phyloP scores from a whole-genome alignment of 2,329 filamentous ascomycete genomes.

The Tolypocladium album region DNA sequence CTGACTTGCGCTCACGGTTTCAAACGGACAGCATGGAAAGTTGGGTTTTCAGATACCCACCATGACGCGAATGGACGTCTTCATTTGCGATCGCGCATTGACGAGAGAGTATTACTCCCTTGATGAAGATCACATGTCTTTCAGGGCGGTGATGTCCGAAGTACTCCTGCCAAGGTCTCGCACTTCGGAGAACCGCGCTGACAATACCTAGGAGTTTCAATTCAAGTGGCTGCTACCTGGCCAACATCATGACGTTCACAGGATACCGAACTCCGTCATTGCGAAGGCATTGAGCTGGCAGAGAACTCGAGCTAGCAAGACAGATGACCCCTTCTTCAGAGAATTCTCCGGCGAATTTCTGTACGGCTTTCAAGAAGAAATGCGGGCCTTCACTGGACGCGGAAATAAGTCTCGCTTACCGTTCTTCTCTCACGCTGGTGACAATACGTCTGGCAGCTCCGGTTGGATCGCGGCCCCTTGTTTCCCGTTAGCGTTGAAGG shows the following conservation, averaged over 20 bases:
- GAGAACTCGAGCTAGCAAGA: conserved; percentile 4
- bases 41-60: conserved; percentile 7
- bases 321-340: conserved; percentile 5
- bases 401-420: neutral
- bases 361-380: conserved; percentile 4
- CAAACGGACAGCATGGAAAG: conserved; percentile 1
- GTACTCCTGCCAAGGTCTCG: neutral
- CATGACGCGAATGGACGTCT: conserved; percentile 8
- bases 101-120: conserved; percentile 6
- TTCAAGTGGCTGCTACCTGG: conserved; percentile 5
- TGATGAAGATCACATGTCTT: conserved; percentile 6
- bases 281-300: conserved; percentile 8
- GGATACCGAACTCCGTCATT: conserved; percentile 5
- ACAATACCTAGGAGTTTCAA: conserved; percentile 5
- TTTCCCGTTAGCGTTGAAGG: conserved; percentile 6
- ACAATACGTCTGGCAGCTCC: neutral
- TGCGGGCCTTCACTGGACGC: neutral
- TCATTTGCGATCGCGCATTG: conserved; percentile 7
- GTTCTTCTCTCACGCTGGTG: neutral
- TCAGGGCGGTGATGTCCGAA: conserved; percentile 5
- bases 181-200: neutral
- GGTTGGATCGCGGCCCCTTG: conserved; percentile 5
- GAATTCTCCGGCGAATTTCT: conserved; percentile 6
- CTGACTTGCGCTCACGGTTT: neutral
- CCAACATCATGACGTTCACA: conserved; percentile 2